Base-by-base conservation (phyloP, 257 asterid species). In the Nicotiana attenuata region DNA sequence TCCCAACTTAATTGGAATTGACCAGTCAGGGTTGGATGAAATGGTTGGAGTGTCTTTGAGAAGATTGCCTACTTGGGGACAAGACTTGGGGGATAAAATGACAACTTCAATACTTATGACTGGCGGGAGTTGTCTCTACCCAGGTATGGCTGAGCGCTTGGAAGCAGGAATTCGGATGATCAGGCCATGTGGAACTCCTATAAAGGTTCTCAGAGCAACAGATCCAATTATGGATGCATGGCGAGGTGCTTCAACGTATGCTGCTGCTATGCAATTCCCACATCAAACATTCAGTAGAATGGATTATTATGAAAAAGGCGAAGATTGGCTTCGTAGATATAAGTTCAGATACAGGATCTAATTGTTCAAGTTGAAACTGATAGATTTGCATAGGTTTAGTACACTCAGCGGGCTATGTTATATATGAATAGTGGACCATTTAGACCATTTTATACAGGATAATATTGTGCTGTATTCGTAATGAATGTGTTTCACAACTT, bases 271-370 rank as follows among this genome's bases (percentile, higher is more conserved):
- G 85, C 93, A 86, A 26, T 94, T 94, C 83, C 91, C 91, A 15
- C 88, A 85, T 81, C 97, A 91, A 80, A 94, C 97, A 0, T 92
- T 96, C 85, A 93, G 90, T 71, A 86, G 87, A 88, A 86, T 80
- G 95, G 99, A 96, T 89, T 96, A 94, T 83, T 93, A 87, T 16
- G 97, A 96, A 83, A 96, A 94, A 82, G 99, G 99, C 10, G 98
- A 94, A 85, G 98, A 92, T 82, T 91, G 97, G 97, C 92, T 96
- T 35, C 85, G 93, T 76, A 67, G 85, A 80, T 93, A 94, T 80
- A 92, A 88, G 65, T 84, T 92, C 14, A 89, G 85, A 77, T 94
- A 96, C 86, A 80, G 90, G 1, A 63, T 90, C 56, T 92, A 87
- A 91, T 63, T 63, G 38, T 57, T 55, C 22, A 22, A n/a, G 84